Conservation (phyloP, 2,329 filamentous ascomycete species). For the Incumbomyces lentus region DNA sequence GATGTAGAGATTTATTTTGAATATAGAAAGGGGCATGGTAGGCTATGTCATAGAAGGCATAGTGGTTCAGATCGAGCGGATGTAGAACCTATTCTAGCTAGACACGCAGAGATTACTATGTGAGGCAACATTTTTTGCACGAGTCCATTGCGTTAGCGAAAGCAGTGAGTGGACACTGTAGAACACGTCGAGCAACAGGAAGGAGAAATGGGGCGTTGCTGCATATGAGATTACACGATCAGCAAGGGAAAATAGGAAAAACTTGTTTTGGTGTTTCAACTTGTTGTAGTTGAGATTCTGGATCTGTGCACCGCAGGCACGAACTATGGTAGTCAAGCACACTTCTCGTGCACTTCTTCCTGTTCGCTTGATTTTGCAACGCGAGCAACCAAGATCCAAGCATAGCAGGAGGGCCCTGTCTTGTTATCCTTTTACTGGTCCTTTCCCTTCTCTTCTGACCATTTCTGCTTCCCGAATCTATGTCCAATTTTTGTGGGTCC, state of each 20-base stretch:
- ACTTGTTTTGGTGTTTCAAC: constrained; percentile 7
- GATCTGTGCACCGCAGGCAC: constrained; percentile 8
- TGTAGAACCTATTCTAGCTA: too few species aligned
- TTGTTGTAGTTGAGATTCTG: constrained; percentile 9
- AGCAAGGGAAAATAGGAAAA: not conserved
- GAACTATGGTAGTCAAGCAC: not conserved
- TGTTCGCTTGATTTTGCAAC: not conserved
- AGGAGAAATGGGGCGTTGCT: too few species aligned
- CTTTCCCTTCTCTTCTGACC: not conserved
- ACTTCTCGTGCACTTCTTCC: not conserved
- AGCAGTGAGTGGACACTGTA: too few species aligned
- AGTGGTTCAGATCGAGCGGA: too few species aligned
- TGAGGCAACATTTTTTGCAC: too few species aligned
- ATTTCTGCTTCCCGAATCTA: not conserved
- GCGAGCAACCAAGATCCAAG: constrained; percentile 10
- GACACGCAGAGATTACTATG: too few species aligned
- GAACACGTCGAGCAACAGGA: too few species aligned
- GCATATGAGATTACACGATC: too few species aligned
- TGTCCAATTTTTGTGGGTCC: not conserved
- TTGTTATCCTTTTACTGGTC: not conserved
- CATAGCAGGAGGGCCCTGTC: constrained; percentile 2
- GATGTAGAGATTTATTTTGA: too few species aligned
- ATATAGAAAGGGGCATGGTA: too few species aligned
- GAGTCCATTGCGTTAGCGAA: too few species aligned
- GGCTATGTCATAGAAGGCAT: too few species aligned